A percentile compares a stretch with the other conserved stretches of the same genome.
phyloP scores from a whole-genome alignment of 257 asterid species.

The Nicotiana paniculata region DNA sequence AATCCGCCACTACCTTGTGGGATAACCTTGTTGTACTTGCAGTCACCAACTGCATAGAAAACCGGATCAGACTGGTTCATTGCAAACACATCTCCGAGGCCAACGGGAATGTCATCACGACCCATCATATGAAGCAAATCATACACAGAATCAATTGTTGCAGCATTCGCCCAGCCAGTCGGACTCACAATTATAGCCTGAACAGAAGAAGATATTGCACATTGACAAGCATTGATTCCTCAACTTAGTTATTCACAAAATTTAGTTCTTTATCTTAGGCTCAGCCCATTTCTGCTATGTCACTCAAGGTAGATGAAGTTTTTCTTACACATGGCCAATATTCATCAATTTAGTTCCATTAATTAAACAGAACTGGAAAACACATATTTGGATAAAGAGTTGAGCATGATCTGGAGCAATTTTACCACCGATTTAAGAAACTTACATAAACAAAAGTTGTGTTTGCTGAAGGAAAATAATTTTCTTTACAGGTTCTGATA shows the following conservation, averaged over 20 bases:
- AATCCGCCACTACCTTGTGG: slow-evolving; percentile 84
- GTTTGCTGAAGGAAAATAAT: neutral
- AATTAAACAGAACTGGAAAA: neutral
- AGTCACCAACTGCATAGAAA: slow-evolving; percentile 51
- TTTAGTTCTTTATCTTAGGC: neutral
- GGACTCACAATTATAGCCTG: slow-evolving; percentile 77
- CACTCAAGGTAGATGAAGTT: neutral
- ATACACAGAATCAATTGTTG: slow-evolving; percentile 72
- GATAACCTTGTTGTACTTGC: slow-evolving; percentile 70
- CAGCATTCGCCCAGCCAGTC: slow-evolving; percentile 91
- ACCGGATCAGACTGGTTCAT: slow-evolving; percentile 46
- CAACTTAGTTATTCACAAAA: neutral
- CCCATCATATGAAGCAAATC: slow-evolving; percentile 96
- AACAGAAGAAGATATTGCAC: slow-evolving; percentile 7
- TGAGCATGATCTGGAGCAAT: neutral
- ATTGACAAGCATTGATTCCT: neutral
- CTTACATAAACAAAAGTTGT: neutral
- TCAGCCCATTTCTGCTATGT: neutral
- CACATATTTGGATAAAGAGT: neutral
- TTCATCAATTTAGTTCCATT: neutral
- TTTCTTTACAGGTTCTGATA: neutral
- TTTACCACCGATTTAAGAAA: neutral
- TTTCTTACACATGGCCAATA: neutral
- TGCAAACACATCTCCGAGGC: slow-evolving; percentile 65
- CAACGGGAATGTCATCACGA: slow-evolving; percentile 84